Percentiles rank a stretch among this genome's conserved stretches.
Evolutionary conservation across 257 asterid genomes (phyloP).

Genomic region (Anisodus acutangulus): DNA sequence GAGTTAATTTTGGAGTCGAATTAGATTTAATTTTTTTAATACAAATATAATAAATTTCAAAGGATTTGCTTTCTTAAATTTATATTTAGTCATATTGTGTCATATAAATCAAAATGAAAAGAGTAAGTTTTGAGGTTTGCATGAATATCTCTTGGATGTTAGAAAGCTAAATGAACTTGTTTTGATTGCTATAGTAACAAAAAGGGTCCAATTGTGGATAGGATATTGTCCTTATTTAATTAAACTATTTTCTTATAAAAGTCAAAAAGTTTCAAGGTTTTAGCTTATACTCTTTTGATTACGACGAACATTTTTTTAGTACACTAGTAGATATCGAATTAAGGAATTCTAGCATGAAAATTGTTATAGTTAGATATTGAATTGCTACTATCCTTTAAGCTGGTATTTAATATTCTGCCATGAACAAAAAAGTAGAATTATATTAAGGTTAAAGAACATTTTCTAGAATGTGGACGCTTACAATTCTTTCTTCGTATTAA

Average conservation of each 20-base stretch:
- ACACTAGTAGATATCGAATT: too few relatives aligned
- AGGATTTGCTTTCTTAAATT: not conserved
- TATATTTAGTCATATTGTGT: too few relatives aligned
- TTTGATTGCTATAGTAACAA: not conserved
- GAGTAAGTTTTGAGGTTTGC: not conserved
- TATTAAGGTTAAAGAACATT: not conserved
- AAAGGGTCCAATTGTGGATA: not conserved
- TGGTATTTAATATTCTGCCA: not conserved
- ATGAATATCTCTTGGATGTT: not conserved
- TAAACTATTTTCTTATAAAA: not conserved
- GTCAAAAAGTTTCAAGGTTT: not conserved
- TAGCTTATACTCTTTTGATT: too few relatives aligned
- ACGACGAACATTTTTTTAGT: too few relatives aligned
- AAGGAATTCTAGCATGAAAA: not conserved
- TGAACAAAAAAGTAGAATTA: not conserved
- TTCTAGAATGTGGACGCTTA: not conserved
- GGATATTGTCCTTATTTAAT: not conserved
- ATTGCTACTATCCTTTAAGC: not conserved
- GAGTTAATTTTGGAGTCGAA: not conserved
- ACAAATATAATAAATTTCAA: not conserved
- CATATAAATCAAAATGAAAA: not conserved
- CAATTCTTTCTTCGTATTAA: conserved; percentile 4
- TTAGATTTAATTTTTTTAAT: too few relatives aligned
- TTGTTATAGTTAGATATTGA: not conserved
- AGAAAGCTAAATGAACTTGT: not conserved